Conservation (phyloP, 345 rosid genomes). For the Ceriops decandra region DNA sequence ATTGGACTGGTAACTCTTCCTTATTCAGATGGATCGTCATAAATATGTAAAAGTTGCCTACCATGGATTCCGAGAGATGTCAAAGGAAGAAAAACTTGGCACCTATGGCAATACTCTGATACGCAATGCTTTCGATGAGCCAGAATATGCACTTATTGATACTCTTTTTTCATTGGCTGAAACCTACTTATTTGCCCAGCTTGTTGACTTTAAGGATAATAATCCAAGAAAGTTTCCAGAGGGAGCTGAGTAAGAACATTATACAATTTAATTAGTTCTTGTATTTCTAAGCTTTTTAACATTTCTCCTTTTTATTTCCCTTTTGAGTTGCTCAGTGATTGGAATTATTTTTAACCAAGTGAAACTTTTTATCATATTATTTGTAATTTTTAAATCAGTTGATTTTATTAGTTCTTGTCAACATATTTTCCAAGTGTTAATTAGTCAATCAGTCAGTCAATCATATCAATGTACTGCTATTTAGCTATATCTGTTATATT, state of each 20-base stretch:
- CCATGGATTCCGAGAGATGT: slow-evolving; percentile 89
- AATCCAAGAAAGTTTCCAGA: slow-evolving; percentile 63
- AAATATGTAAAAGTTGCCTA: slow-evolving; percentile 97
- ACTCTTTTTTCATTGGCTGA: slow-evolving; percentile 96
- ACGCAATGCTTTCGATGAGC: slow-evolving; percentile 91
- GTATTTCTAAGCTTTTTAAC: background rate
- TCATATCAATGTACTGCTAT: no score
- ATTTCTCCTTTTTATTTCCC: background rate
- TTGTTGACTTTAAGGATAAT: slow-evolving; percentile 81
- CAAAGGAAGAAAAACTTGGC: slow-evolving; percentile 87
- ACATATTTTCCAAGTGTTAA: no score
- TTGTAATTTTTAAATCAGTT: no score
- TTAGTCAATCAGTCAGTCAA: no score
- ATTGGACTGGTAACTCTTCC: slow-evolving; percentile 16
- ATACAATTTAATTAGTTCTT: background rate
- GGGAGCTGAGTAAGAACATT: slow-evolving; percentile 57
- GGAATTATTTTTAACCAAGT: no score
- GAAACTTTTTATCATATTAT: no score
- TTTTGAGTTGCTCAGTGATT: background rate
- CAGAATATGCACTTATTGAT: slow-evolving; percentile 93
- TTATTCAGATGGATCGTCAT: slow-evolving; percentile 89
- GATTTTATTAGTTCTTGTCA: no score
- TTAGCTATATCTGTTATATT: no score
- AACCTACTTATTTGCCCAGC: slow-evolving; percentile 94
- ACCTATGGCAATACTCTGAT: slow-evolving; percentile 76